These are phyloP conservation scores for Ophiostoma himal-ulmi DNA, from an alignment of 2,329 filamentous ascomycete genomes.

Conservation along the genomic window DNA sequence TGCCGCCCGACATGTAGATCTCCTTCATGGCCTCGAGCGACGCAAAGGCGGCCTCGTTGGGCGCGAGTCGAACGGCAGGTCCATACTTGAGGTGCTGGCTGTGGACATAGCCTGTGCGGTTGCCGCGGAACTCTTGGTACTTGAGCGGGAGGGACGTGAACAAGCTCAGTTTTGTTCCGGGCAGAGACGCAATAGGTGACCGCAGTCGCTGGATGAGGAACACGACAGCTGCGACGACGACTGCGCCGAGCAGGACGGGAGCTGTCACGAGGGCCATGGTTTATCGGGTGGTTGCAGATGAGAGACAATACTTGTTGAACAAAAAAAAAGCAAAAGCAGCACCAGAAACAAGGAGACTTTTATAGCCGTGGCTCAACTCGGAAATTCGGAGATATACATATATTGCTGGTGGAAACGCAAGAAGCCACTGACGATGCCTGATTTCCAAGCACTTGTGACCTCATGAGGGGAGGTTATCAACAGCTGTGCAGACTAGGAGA, in stretches of 20 bases:
- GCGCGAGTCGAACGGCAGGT: slow-evolving; percentile 50
- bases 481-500: neutral
- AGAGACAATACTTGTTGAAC: neutral
- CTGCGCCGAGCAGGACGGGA: slow-evolving; percentile 11
- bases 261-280: slow-evolving; percentile 12
- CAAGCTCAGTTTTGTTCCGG: slow-evolving; percentile 44
- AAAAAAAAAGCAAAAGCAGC: neutral
- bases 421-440: neutral
- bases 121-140: slow-evolving; percentile 51
- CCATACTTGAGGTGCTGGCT: slow-evolving; percentile 51
- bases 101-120: slow-evolving; percentile 51
- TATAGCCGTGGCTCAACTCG: neutral
- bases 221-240: slow-evolving; percentile 17
- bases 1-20: slow-evolving; percentile 57
- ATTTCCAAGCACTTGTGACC: neutral
- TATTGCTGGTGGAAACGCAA: neutral
- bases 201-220: slow-evolving; percentile 23
- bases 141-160: slow-evolving; percentile 49
- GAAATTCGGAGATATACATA: neutral
- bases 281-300: neutral
- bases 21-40: slow-evolving; percentile 52
- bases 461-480: neutral
- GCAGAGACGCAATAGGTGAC: slow-evolving; percentile 39
- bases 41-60: slow-evolving; percentile 55
- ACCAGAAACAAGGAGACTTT: neutral